Base-by-base conservation (phyloP, 2,329 filamentous ascomycete genomes). In the Aspergillus sp. region DNA sequence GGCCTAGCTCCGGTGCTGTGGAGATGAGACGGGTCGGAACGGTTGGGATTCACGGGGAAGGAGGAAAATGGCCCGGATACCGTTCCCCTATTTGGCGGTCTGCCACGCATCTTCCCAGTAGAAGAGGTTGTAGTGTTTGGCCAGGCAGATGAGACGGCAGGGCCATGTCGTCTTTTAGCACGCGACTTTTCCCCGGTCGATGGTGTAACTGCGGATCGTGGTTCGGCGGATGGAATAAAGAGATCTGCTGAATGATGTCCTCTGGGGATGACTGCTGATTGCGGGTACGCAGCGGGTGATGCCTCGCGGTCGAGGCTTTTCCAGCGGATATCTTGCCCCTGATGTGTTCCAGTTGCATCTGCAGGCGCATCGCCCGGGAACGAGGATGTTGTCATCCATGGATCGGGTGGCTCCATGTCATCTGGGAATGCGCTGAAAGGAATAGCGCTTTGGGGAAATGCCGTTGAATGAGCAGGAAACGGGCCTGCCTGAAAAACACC, bases 131-230 rank as follows among this genome's bases (percentile, higher is more conserved):
- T 84, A 58, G 83, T 85, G 61, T 86, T 86, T 55, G 89, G 86
- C 93, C 93, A 97, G 1, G 93, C 93, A 9, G 92, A 96, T 1
- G 92, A 96, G 0, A 96, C 91, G 6, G 90, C 91, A 0, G 91
- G 89, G 0, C 92, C 92, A 70, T 96, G 89, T 4, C 90, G 84
- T 55, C 88, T 81, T 54, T 69, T 70, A 15, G 68, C 61, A 12
- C 71, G 70, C 15, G 74, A 61, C 81, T 87, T 52, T 9, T 75
- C 73, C 4, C 68, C 63, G 3, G 71, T 68, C 4, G 83, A 85
- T 1, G 88, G 86, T 4, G 88, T 89, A n/a, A 90, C 80, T 3
- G 90, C 89, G 1, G 91, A 92, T 49, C 82, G 86, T 9, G 90
- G 89, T 77, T 83, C 59, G 79, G 84, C 20, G 76, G 82, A 11